phyloP scores from a whole-genome alignment of 306 rosid species.

The Vigna angularis region DNA sequence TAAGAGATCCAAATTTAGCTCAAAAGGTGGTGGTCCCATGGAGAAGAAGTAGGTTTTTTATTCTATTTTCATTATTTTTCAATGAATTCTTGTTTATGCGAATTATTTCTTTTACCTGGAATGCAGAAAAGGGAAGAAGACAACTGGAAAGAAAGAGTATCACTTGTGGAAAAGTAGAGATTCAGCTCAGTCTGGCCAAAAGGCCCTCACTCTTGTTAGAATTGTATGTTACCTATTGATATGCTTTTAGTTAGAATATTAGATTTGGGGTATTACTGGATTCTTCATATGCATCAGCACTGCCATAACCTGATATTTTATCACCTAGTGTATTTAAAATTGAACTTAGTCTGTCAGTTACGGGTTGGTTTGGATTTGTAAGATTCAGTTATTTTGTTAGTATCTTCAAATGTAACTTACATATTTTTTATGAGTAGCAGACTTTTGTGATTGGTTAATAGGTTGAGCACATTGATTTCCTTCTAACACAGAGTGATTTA shows the following conservation, averaged over 20 bases:
- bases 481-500: background rate
- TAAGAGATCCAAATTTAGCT: slow-evolving; percentile 49
- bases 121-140: slow-evolving; percentile 66
- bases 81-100: slow-evolving; percentile 15
- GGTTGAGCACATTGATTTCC: background rate
- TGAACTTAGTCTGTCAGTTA: background rate
- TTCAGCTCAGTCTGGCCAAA: slow-evolving; percentile 85
- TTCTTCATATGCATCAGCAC: background rate
- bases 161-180: slow-evolving; percentile 89
- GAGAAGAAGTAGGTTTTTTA: slow-evolving; percentile 57
- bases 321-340: background rate
- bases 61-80: slow-evolving; percentile 14
- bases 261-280: background rate
- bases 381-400: background rate
- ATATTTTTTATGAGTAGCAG: background rate
- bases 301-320: background rate
- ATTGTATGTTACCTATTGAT: slow-evolving; percentile 55
- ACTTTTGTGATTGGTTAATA: background rate
- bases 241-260: slow-evolving; percentile 36
- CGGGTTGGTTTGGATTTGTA: background rate
- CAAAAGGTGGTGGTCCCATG: slow-evolving; percentile 41
- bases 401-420: background rate
- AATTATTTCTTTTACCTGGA: slow-evolving; percentile 24
- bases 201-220: slow-evolving; percentile 81
- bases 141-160: slow-evolving; percentile 58